Conservation (phyloP, 202 grass and related monocot species). For the Schoenoplectus triqueter region DNA sequence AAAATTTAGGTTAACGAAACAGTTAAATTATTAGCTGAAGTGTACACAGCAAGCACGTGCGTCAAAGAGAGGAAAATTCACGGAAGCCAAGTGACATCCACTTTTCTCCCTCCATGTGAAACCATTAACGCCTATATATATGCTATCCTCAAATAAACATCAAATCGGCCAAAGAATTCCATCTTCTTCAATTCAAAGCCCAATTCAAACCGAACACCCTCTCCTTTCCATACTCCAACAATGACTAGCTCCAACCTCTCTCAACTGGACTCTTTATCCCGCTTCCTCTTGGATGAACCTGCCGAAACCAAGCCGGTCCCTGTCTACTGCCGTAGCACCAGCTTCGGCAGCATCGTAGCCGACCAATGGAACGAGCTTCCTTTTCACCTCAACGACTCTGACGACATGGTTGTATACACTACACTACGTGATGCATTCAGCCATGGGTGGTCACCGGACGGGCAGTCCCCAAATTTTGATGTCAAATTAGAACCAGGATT, state of each 20-base stretch:
- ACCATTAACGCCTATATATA: background rate
- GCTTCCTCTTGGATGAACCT: slow-evolving; percentile 59
- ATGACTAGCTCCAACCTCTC: slow-evolving; percentile 43
- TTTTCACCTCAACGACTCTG: slow-evolving; percentile 79
- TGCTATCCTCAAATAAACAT: slow-evolving; percentile 24
- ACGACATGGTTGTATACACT: slow-evolving; percentile 94
- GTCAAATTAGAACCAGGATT: slow-evolving; percentile 60
- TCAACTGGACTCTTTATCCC: slow-evolving; percentile 55
- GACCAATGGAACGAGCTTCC: slow-evolving; percentile 86
- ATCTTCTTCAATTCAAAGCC: background rate
- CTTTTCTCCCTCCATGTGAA: slow-evolving; percentile 25
- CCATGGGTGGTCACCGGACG: slow-evolving; percentile 73
- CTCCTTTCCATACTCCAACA: slow-evolving; percentile 39
- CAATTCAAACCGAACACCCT: background rate
- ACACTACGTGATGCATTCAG: slow-evolving; percentile 79
- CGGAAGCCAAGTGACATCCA: slow-evolving; percentile 43
- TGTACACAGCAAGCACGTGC: slow-evolving; percentile 52
- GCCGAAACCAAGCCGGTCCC: background rate
- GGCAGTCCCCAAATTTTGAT: slow-evolving; percentile 40
- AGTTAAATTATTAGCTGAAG: background rate
- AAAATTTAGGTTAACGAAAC: background rate
- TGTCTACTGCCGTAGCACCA: slow-evolving; percentile 49
- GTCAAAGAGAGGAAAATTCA: slow-evolving; percentile 57
- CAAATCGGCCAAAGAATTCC: slow-evolving; percentile 22
- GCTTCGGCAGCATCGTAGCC: slow-evolving; percentile 87